Base-by-base conservation (phyloP, 179 eudicot genomes). In the Kewa caespitosa region DNA sequence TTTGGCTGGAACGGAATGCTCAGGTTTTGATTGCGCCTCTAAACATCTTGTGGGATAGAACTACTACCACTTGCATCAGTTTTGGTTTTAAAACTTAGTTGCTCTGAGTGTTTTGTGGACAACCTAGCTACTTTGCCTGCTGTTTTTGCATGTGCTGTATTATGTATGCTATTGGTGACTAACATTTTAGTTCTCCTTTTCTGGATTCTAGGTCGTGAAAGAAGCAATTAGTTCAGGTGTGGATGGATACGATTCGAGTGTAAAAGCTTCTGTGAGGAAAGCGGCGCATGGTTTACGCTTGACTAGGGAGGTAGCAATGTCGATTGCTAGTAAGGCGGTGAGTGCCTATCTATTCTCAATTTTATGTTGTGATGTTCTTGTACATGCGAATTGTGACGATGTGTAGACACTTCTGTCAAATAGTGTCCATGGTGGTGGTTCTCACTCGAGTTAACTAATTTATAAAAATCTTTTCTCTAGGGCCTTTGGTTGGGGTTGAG, bases 231-330 rank as follows among this genome's bases (percentile, higher is more conserved):
- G 90, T 79, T 81, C 90, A 20, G 99, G 98, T 77, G 88, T 84
- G 61, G 92, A 87, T 54, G 98, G 99, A 43, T 96, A 90, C 87
- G 93, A 93, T 82, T 81, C 89, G 31, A 92, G 87, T 66, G 89
- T 80, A 41, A 86, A 86, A 80, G 84, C 85, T 75, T 74, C 96
- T 34, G 97, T 96, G 80, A 87, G 92, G 79, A 96, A 93, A 86
- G 96, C 99, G 83, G 98, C 99, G 38, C 92, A 88, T 84, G 97
- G 94, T 73, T 88, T 96, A 86, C 99, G 98, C 70, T 84, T 96
- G 82, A 89, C 91, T 60, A 88, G 98, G 84, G 98, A 91, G 78
- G 85, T 86, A 74, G 99, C 98, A 43, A 90, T 96, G 88, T 84
- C 96, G 70, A 89, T 93, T 85, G 97, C 99, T 82, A 80, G 97